Conservation (phyloP, 768 basidiomycete genomes). For the Thelephora ganbajun region DNA sequence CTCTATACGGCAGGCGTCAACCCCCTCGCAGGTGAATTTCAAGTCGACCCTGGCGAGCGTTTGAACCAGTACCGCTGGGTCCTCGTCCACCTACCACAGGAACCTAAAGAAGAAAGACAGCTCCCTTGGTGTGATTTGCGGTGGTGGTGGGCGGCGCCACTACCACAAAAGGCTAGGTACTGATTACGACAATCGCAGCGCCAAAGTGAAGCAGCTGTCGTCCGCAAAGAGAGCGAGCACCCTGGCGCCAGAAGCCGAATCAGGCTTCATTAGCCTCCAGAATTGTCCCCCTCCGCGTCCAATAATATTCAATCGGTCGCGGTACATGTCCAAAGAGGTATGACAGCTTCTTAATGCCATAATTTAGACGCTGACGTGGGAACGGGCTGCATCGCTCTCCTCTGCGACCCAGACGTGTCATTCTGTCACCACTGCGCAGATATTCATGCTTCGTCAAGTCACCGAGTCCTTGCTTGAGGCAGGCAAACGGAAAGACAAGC, state of each 20-base stretch:
- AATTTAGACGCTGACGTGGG: not conserved
- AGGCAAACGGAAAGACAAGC: slow-evolving; percentile 44
- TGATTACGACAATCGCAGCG: slow-evolving; percentile 20
- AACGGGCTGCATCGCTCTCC: slow-evolving; percentile 28
- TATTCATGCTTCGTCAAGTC: slow-evolving; percentile 36
- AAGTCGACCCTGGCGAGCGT: slow-evolving; percentile 29
- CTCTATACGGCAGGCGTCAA: slow-evolving; percentile 23
- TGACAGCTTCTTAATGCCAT: slow-evolving; percentile 8
- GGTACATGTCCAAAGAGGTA: slow-evolving; percentile 40
- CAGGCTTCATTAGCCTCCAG: slow-evolving; percentile 37
- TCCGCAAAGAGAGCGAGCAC: slow-evolving; percentile 53
- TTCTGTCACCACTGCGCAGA: slow-evolving; percentile 24
- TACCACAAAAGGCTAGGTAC: not conserved
- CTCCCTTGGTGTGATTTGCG: slow-evolving; percentile 27
- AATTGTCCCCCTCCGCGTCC: slow-evolving; percentile 35
- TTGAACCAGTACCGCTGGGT: slow-evolving; percentile 28
- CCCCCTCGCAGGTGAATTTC: slow-evolving; percentile 24
- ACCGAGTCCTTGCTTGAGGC: too few relatives aligned
- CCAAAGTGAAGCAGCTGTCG: slow-evolving; percentile 46
- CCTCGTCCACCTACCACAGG: slow-evolving; percentile 34
- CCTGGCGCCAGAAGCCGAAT: slow-evolving; percentile 34
- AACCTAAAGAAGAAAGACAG: slow-evolving; percentile 37
- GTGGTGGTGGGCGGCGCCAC: slow-evolving; percentile 23
- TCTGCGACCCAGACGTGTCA: slow-evolving; percentile 30
- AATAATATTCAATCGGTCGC: slow-evolving; percentile 30